Conservation (phyloP, 2,329 filamentous ascomycete genomes). For the Colletotrichum zoysiae region DNA sequence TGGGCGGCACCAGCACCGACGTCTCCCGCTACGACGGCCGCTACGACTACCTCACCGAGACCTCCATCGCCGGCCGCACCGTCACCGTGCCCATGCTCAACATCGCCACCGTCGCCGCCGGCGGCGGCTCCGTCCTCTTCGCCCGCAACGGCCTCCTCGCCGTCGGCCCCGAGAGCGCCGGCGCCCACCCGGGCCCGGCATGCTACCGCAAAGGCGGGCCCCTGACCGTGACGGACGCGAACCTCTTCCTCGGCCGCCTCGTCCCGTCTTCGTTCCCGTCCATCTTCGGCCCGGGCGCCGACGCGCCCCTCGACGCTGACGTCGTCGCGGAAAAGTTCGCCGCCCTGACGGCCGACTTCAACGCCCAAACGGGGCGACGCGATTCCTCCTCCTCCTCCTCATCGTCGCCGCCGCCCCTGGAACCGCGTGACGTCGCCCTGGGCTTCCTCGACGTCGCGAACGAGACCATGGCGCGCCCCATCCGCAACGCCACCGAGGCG, state of each 20-base stretch:
- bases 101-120: constrained; percentile 76
- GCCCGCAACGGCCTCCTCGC: constrained; percentile 79
- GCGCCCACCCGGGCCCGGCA: constrained; percentile 78
- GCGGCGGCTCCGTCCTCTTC: constrained; percentile 67
- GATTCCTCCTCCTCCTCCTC: constrained; percentile 3
- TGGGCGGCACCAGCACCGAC: constrained; percentile 78
- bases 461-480: constrained; percentile 81
- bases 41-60: constrained; percentile 80
- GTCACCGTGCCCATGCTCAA: constrained; percentile 80
- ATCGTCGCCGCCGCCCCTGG: constrained; percentile 41
- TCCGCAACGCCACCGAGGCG: constrained; percentile 80
- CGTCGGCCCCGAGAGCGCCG: constrained; percentile 79
- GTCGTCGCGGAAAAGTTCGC: constrained; percentile 56
- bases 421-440: constrained; percentile 64
- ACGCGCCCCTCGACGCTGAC: constrained; percentile 62
- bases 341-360: constrained; percentile 57
- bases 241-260: constrained; percentile 73
- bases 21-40: constrained; percentile 77
- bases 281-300: constrained; percentile 77
- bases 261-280: constrained; percentile 76
- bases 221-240: constrained; percentile 79
- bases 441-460: constrained; percentile 83
- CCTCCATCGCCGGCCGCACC: constrained; percentile 77
- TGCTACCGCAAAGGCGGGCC: constrained; percentile 79
- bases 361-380: constrained; percentile 47